phyloP scores from a whole-genome alignment of 805 yeast species.

The Hanseniaspora mollemarum region DNA sequence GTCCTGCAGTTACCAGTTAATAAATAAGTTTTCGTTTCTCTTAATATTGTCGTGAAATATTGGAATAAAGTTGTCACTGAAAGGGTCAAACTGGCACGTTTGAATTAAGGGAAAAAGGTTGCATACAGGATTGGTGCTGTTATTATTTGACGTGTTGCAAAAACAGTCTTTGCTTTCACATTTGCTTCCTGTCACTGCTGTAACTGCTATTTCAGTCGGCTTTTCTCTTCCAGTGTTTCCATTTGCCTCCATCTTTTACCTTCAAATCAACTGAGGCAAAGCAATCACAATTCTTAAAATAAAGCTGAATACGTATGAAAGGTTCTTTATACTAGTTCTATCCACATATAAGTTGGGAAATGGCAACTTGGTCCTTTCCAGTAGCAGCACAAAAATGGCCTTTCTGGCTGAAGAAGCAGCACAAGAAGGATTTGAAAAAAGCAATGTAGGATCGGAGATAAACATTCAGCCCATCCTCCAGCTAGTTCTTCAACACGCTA shows the following conservation, averaged over 20 bases:
- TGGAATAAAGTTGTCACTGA: conserved; percentile 25
- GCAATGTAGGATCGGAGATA: no score
- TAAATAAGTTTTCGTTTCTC: neutral
- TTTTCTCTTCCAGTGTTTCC: neutral
- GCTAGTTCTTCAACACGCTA: no score
- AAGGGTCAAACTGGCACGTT: conserved; percentile 23
- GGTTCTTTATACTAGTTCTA: no score
- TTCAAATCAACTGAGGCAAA: no score
- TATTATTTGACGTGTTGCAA: neutral
- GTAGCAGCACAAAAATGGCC: no score
- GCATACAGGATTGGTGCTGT: conserved; percentile 5
- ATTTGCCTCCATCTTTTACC: neutral
- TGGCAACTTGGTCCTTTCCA: no score
- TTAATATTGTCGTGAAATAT: conserved; percentile 23
- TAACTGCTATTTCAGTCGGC: neutral
- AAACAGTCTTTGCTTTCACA: neutral
- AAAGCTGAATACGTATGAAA: no score
- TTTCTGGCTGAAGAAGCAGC: no score
- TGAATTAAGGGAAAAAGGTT: conserved; percentile 23
- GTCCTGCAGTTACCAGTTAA: neutral
- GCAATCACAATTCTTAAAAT: no score
- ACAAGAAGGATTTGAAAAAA: no score
- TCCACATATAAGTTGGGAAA: no score
- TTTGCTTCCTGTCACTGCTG: neutral
- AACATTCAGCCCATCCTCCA: no score